A percentile compares a stretch with the other conserved stretches of the same genome.
Conservation (phyloP, 495 filamentous ascomycete species). For the Neurospora terricola region DNA sequence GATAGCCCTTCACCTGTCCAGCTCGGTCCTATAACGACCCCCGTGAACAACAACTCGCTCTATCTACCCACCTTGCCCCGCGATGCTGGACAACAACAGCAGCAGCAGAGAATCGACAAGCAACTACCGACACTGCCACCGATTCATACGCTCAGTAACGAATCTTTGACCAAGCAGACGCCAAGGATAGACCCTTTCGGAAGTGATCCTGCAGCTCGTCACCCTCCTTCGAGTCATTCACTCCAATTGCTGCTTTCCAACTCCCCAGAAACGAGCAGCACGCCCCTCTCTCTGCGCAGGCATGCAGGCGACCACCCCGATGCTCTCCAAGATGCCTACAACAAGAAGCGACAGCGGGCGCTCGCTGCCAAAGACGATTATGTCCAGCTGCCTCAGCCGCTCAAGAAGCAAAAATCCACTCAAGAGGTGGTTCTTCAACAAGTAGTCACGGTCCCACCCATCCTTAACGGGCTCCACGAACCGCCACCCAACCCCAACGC, state of each 20-base stretch:
- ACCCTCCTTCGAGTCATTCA: conserved; percentile 11
- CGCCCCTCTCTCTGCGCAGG: conserved; percentile 36
- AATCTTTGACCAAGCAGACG: conserved; percentile 6
- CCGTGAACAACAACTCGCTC: conserved; percentile 12
- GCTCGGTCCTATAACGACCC: conserved; percentile 23
- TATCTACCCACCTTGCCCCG: conserved; percentile 39
- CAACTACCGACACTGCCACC: conserved; percentile 26
- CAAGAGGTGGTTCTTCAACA: conserved; percentile 25
- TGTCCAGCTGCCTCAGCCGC: conserved; percentile 45
- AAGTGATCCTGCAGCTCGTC: conserved; percentile 6
- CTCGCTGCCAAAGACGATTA: conserved; percentile 42
- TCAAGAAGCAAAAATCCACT: conserved; percentile 45
- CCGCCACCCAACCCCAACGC: conserved; percentile 68
- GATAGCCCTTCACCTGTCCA: conserved; percentile 37
- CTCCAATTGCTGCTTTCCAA: conserved; percentile 20
- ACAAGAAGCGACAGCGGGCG: conserved; percentile 37
- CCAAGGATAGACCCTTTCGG: conserved; percentile 4
- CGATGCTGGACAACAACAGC: conserved; percentile 16
- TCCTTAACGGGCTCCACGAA: conserved; percentile 66
- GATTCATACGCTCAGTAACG: conserved; percentile 24
- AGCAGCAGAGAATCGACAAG: conserved; percentile 23
- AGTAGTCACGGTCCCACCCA: conserved; percentile 35
- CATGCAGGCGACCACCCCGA: conserved; percentile 33
- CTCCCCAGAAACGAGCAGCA: conserved; percentile 18
- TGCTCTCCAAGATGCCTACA: conserved; percentile 20